Conservation (phyloP, 1,284 basidiomycete genomes). For the Pseudozyma thailandica region DNA sequence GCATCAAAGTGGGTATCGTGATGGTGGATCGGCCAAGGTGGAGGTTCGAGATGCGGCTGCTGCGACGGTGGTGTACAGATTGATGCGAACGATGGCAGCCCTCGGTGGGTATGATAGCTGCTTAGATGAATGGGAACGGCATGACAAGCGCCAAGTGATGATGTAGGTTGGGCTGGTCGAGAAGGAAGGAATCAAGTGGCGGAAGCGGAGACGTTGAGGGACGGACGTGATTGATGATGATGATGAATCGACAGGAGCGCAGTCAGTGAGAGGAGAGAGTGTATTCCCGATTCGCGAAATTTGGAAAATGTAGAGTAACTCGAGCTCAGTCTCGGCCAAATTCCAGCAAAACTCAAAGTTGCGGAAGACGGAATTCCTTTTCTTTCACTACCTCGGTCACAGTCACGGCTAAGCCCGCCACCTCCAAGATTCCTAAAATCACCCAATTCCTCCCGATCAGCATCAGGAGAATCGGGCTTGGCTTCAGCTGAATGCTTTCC, state of each 20-base stretch:
- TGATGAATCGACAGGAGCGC: background rate
- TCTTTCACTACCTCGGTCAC: background rate
- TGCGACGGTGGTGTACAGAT: background rate
- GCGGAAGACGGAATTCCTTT: slow-evolving; percentile 17
- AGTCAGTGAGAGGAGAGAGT: too few species aligned
- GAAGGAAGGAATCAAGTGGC: slow-evolving; percentile 8
- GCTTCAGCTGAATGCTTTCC: too few species aligned
- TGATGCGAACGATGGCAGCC: background rate
- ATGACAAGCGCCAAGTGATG: background rate
- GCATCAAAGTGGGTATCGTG: background rate
- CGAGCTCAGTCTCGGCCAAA: slow-evolving; percentile 10
- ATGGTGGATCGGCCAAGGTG: slow-evolving; percentile 9
- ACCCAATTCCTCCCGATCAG: too few species aligned
- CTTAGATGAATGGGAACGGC: slow-evolving; percentile 1
- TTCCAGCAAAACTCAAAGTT: background rate
- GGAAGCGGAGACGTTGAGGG: slow-evolving; percentile 3
- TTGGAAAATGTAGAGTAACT: background rate
- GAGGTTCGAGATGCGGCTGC: slow-evolving; percentile 13
- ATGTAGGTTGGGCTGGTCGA: background rate
- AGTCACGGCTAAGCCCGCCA: background rate
- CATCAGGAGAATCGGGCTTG: too few species aligned
- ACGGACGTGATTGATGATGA: slow-evolving; percentile 9
- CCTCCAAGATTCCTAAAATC: background rate
- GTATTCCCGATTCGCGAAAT: slow-evolving; percentile 22
- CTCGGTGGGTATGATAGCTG: slow-evolving; percentile 2